Evolutionary conservation across 2,329 filamentous ascomycete species (phyloP).

Genomic region (Fusarium virguliforme): DNA sequence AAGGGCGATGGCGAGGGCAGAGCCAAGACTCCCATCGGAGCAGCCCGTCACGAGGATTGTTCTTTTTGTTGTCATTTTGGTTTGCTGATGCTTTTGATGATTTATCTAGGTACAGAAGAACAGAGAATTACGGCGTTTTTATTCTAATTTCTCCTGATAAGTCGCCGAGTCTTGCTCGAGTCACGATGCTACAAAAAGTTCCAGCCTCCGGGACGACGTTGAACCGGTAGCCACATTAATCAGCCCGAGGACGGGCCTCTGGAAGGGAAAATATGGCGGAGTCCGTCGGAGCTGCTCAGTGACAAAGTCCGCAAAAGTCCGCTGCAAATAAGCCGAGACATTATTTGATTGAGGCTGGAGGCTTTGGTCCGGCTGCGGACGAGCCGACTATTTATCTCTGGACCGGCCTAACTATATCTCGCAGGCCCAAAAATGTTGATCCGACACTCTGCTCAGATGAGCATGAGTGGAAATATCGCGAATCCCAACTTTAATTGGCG

Average conservation of each 20-base stretch:
- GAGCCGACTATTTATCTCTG: neutral
- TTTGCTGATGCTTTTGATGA: neutral
- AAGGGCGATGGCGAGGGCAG: conserved; percentile 52
- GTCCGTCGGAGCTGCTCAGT: neutral
- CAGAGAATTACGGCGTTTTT: neutral
- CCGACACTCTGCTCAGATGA: neutral
- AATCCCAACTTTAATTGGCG: no score
- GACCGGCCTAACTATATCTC: no score
- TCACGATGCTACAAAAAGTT: conserved; percentile 3
- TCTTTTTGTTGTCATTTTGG: conserved; percentile 13
- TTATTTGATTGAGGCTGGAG: neutral
- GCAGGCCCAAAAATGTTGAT: neutral
- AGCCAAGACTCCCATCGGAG: conserved; percentile 55
- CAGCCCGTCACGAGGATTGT: conserved; percentile 57
- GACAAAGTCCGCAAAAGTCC: neutral
- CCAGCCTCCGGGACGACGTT: conserved; percentile 3
- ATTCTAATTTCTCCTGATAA: neutral
- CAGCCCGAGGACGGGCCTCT: neutral
- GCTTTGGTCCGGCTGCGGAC: neutral
- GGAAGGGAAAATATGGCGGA: neutral
- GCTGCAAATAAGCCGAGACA: neutral
- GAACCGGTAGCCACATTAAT: neutral
- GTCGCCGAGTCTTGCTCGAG: neutral
- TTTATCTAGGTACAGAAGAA: neutral
- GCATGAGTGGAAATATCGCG: no score